These are phyloP conservation scores for Claviceps fusiformis DNA, from an alignment of 2,329 filamentous ascomycete genomes.

Conservation along the genomic window DNA sequence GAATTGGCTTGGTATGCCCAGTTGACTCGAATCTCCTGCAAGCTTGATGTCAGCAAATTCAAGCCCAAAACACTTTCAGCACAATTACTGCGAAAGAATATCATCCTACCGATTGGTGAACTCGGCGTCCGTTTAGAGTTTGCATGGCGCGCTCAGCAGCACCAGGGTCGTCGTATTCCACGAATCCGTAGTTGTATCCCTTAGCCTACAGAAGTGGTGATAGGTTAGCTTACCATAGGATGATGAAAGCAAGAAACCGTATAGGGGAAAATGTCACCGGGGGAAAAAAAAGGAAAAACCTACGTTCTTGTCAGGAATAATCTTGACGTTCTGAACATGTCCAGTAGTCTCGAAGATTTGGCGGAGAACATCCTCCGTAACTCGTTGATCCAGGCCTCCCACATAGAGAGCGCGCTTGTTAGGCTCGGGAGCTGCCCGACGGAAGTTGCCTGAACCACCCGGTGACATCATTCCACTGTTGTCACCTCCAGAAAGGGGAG, in stretches of 20 bases:
- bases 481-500: constrained; percentile 61
- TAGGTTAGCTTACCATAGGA: constrained; percentile 3
- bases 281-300: constrained; percentile 27
- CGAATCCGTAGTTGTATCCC: constrained; percentile 97
- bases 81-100: neutral
- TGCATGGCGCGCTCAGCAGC: constrained; percentile 95
- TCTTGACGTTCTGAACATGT: constrained; percentile 97
- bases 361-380: constrained; percentile 89
- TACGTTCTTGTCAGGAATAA: constrained; percentile 99
- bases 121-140: constrained; percentile 85
- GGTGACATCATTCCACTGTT: constrained; percentile 66
- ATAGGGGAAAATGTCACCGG: neutral
- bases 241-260: constrained; percentile 5
- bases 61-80: neutral
- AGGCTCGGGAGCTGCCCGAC: constrained; percentile 88
- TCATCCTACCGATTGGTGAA: constrained; percentile 71
- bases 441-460: constrained; percentile 65
- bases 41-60: constrained; percentile 8
- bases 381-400: constrained; percentile 83
- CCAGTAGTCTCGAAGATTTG: constrained; percentile 99
- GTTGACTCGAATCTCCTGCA: constrained; percentile 93
- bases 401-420: constrained; percentile 98
- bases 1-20: constrained; percentile 99
- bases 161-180: constrained; percentile 96
- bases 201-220: constrained; percentile 53